Conservation (phyloP, 192 early-diverging fungal genomes). For the Fimicolochytrium jonesii region DNA sequence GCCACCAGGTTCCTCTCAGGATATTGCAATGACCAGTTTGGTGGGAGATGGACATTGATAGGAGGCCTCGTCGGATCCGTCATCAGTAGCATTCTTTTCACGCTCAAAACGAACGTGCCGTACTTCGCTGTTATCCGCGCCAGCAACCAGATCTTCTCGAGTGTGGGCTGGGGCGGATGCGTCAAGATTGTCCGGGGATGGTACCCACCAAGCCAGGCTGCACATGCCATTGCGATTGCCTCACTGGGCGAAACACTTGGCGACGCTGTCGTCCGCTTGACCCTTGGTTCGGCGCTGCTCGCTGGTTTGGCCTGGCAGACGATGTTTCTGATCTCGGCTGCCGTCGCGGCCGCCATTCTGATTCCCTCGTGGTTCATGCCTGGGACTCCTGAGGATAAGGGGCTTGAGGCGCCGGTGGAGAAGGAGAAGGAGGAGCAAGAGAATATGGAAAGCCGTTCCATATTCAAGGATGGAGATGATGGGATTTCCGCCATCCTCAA, state of each 20-base stretch:
- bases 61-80: conserved; percentile 21
- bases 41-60: conserved; percentile 15
- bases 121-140: conserved; percentile 11
- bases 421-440: conserved; percentile 7
- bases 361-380: conserved; percentile 19
- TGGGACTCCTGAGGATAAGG: conserved; percentile 12
- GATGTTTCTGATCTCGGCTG: conserved; percentile 25
- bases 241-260: conserved; percentile 21
- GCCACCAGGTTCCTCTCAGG: conserved; percentile 16
- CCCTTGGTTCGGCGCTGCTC: conserved; percentile 5
- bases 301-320: conserved; percentile 11
- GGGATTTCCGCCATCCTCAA: conserved; percentile 12
- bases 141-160: conserved; percentile 21
- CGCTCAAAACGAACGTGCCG: not conserved
- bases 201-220: conserved; percentile 18
- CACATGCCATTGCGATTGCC: conserved; percentile 21
- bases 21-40: conserved; percentile 9
- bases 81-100: conserved; percentile 7
- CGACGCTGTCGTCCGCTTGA: conserved; percentile 18
- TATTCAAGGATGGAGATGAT: not conserved
- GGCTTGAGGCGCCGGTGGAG: conserved; percentile 15
- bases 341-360: not conserved
- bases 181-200: conserved; percentile 24
- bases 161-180: conserved; percentile 25
- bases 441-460: conserved; percentile 13